Evolutionary conservation across 2,329 filamentous ascomycete species (phyloP), one percentile per base, ranked within the genome.

Genomic region (Didymella pinodella): DNA sequence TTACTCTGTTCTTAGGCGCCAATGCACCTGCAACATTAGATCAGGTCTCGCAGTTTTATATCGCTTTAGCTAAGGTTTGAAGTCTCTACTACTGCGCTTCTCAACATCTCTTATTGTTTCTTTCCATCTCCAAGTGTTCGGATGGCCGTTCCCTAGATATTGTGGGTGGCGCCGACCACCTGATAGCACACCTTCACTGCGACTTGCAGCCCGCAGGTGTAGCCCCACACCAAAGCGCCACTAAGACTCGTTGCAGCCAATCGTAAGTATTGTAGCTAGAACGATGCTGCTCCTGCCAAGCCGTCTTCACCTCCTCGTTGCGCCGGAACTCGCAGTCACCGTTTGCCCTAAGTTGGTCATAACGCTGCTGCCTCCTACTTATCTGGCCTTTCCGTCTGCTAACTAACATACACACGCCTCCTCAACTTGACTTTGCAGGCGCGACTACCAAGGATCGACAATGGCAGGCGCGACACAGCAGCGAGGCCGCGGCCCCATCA

Each of bases 391-490:
- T 47, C 31, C 20, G 28, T 8, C 25, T 5, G 3, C 16, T 25
- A 16, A 38, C 22, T 25, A 16, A 38, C 22, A 22, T 0, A 12
- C 31, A 12, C 29, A 2, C 31, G 12, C 18, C 6, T 28, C 12
- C 11, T 7, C 25, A 36, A 25, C 40, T 22, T 20, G 32, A 18
- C 6, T n/a, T 32, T 40, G 12, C 2, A 7, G n/a, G 34, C 12
- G 12, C 20, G 16, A 38, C 40, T 25, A 40, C 29, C 18, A 14
- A 14, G 1, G 20, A 10, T 7, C 22, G 16, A 18, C 16, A 20
- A 57, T 57, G 54, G 54, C 48, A 26, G 28, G 48, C 12, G 34
- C 32, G 4, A 28, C 54, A 2, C 54, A 51, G 47, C 54, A 26
- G 32, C 47, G 41, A 2, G 16, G 41, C 11, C 48, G 41, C 29